These are phyloP conservation scores for Phalaenopsis hybrid DNA, from an alignment of 116 monocot species.

Conservation along the genomic window DNA sequence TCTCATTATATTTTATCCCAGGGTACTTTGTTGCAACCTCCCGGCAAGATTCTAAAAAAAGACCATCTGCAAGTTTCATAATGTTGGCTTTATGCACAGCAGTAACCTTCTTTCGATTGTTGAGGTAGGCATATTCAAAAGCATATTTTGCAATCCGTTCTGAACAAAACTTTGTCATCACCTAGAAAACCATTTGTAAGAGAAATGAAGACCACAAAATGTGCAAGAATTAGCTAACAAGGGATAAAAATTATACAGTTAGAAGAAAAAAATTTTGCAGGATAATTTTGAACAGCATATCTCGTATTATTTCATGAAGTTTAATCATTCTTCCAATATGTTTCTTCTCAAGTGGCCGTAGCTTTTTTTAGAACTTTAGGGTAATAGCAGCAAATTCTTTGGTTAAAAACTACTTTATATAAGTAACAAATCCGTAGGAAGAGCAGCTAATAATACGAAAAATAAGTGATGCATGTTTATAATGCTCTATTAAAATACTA, in stretches of 20 bases:
- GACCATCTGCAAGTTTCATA: slow-evolving; percentile 94
- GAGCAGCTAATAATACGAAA: too few species aligned
- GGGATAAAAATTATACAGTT: not conserved
- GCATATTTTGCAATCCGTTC: slow-evolving; percentile 94
- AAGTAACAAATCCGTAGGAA: too few species aligned
- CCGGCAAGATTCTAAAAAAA: slow-evolving; percentile 91
- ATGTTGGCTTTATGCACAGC: slow-evolving; percentile 96
- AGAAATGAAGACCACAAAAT: not conserved
- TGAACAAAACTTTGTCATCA: slow-evolving; percentile 95
- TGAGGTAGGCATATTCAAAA: slow-evolving; percentile 92
- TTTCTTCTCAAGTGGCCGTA: not conserved
- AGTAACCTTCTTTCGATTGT: slow-evolving; percentile 90
- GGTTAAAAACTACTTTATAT: too few species aligned
- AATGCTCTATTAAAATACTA: too few species aligned
- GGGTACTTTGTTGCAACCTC: slow-evolving; percentile 76
- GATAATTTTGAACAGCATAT: not conserved
- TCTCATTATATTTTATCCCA: slow-evolving; percentile 73
- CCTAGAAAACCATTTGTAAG: slow-evolving; percentile 38
- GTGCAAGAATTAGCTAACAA: not conserved
- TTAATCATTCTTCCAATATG: too few species aligned
- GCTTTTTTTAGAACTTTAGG: not conserved
- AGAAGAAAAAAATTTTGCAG: not conserved
- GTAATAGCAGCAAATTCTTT: too few species aligned
- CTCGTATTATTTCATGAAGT: not conserved
- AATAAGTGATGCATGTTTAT: too few species aligned